Base-by-base conservation (phyloP, 306 rosid species). In the Cajanus cajan region DNA sequence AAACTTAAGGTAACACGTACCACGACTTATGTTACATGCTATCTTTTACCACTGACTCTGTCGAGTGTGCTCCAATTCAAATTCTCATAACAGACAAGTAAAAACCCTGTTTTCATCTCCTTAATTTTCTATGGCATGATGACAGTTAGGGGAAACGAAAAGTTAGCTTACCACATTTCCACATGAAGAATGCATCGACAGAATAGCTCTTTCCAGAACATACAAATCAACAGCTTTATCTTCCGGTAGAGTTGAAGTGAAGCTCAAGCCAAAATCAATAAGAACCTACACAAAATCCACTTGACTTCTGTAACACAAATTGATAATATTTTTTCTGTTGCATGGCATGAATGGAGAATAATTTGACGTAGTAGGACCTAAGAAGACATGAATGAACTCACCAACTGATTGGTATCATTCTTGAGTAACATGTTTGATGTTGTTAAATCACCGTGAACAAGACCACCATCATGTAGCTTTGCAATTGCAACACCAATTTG, bases 181-280 rank as follows among this genome's bases (percentile, higher is more conserved):
- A 82, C 97, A 89, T 22, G 91, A 92, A 80, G 97, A 94, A 82
- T 94, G 97, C 97, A 94, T 89, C 2, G 98, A 92, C 22, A 94
- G 68, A 85, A 94, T 76, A 62, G 98, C 95, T 86, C 97, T 87
- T 80, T 94, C 98, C 63, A 94, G 68, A 22, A 94, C 98, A 85
- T 92, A 94, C 77, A 92, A 85, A 88, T 94, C 97, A 19, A 94
- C 97, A 57, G 97, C 97, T 85, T 94, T 94, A 73, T 94, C 98
- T 84, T 94, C 97, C 0, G 94, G 93, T 59, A 94, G 90, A 45
- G 94, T 89, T 74, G 98, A 94, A 72, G 93, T 94, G 79, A 85
- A 94, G 88, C 97, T 94, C 86, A 94, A 72, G 70, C 98, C 98
- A 50, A 94, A 94, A 85, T 94, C 98, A 86, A 94, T 92, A 41